Evolutionary conservation across 108 stramenopile genomes (phyloP).

Genomic region (Skeletonema grethae): DNA sequence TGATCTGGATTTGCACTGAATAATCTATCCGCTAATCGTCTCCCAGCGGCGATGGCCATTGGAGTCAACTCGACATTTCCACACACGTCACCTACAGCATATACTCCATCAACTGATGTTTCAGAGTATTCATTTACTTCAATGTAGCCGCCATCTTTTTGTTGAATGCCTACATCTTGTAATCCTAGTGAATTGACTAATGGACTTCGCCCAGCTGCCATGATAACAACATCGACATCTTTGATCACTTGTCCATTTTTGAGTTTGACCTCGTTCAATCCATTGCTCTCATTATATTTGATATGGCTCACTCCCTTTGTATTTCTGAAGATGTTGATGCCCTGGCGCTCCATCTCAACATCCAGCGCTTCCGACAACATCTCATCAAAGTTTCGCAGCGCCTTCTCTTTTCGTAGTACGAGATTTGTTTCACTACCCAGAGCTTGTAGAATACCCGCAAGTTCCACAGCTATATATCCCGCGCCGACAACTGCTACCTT

Average conservation of each 20-base stretch:
- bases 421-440: conserved; percentile 84
- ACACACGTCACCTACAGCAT: conserved; percentile 85
- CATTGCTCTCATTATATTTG: conserved; percentile 35
- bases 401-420: conserved; percentile 61
- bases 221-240: conserved; percentile 76
- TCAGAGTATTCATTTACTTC: conserved; percentile 79
- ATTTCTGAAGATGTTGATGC: conserved; percentile 63
- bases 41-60: conserved; percentile 87
- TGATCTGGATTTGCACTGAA: conserved; percentile 57
- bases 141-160: conserved; percentile 65
- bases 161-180: conserved; percentile 62
- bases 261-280: conserved; percentile 60
- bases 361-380: conserved; percentile 64
- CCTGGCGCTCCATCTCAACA: conserved; percentile 68
- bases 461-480: conserved; percentile 94
- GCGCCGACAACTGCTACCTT: conserved; percentile 88
- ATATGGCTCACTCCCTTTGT: conserved; percentile 58
- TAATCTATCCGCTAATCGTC: conserved; percentile 82
- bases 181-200: conserved; percentile 62
- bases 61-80: conserved; percentile 88
- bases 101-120: conserved; percentile 65
- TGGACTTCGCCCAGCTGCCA: conserved; percentile 89
- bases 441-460: conserved; percentile 87
- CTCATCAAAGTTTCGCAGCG: conserved; percentile 77
- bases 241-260: conserved; percentile 58